A percentile compares a stretch with the other conserved stretches of the same genome.
Evolutionary conservation across 2,329 filamentous ascomycete genomes (phyloP).

Genomic region (Sporothrix humicola): DNA sequence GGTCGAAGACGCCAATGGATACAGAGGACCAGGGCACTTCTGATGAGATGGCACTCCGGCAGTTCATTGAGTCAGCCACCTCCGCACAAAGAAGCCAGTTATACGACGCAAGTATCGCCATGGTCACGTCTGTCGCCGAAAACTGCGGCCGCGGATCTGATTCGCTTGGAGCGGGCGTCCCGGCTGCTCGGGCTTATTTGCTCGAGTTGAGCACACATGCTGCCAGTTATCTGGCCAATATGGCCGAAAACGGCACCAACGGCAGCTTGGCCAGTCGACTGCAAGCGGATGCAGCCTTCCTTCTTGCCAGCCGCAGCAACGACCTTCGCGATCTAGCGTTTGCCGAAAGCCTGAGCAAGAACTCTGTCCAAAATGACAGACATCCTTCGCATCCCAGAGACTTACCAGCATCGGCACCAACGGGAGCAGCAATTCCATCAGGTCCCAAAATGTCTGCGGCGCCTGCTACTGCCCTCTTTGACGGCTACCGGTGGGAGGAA

Average conservation of each 20-base stretch:
- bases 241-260: constrained; percentile 41
- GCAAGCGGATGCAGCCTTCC: constrained; percentile 55
- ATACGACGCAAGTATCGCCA: constrained; percentile 46
- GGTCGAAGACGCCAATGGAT: too few species aligned
- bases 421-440: neutral
- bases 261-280: constrained; percentile 48
- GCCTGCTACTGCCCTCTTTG: constrained; percentile 33
- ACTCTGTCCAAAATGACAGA: constrained; percentile 4
- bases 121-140: constrained; percentile 55
- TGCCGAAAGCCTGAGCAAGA: constrained; percentile 52
- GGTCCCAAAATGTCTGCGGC: neutral
- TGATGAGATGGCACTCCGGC: neutral
- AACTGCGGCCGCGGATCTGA: constrained; percentile 52
- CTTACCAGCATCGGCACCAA: neutral
- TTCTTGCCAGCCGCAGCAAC: constrained; percentile 58
- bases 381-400: neutral
- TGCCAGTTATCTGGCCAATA: constrained; percentile 35
- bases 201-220: constrained; percentile 51
- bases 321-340: constrained; percentile 60
- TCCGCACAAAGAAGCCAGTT: constrained; percentile 35
- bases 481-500: constrained; percentile 47
- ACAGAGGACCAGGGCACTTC: neutral
- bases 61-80: neutral
- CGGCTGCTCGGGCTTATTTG: constrained; percentile 48
- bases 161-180: constrained; percentile 32